Evolutionary conservation across 2,329 filamentous ascomycete genomes (phyloP), one percentile per base, ranked within the genome.

Genomic region (Lachnellula occidentalis): DNA sequence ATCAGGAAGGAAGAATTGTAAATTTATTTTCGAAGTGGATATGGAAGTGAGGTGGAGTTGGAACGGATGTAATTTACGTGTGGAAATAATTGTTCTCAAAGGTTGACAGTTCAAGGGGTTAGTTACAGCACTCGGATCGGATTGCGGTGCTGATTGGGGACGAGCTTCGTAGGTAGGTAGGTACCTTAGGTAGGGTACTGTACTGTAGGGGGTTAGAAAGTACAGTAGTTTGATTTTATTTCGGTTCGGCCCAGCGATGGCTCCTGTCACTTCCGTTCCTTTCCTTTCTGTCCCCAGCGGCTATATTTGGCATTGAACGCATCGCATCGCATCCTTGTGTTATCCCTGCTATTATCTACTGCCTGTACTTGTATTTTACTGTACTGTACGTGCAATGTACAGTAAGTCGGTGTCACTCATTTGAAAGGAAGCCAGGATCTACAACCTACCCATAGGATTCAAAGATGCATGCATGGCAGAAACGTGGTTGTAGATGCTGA

Each of bases 31-130:
- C 24, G 24, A 24, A 24, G 24, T 24, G 24, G 24, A 24, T 5
- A 6, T 24, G 24, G 24, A 24, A 1, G 24, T 24, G 24, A 24
- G 24, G 4, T 24, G 24, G 24, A 24, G 4, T 24, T 24, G 24
- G 8, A 3, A 31, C 11, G 41, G 21, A 37, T 50, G 39, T 39
- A 45, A 24, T 24, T n/a, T 27, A 7, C 21, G 17, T 43, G 34
- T n/a, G n/a, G 42, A 48, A 34, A 17, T n/a, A 41, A 22, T 37
- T 45, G 27, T 31, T 31, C 27, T 48, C 36, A 14, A 43, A 34
- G 24, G 45, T 48, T 34, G 34, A 34, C 22, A 55, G 49, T 56
- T 56, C 50, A 59, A 61, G 55, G 60, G 60, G 60, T 55, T 55
- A 31, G 60, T 55, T 55, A 31, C 8, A 31, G 27, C 27, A 31